Conservation (phyloP, 306 rosid species). For the Gastrolobium bilobum region DNA sequence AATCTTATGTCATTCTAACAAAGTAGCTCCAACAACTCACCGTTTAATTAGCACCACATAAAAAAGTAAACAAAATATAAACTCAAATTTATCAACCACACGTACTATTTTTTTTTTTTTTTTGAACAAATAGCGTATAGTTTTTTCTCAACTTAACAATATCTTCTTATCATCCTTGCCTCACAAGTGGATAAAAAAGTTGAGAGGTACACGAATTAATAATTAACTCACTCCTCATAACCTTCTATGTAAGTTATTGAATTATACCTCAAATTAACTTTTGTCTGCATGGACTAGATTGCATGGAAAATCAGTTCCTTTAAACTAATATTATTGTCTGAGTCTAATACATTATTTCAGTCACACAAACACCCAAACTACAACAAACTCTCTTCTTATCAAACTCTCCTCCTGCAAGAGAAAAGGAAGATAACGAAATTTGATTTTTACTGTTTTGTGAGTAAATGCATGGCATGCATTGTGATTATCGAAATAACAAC, state of each 20-base stretch:
- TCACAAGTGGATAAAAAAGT: slow-evolving; percentile 32
- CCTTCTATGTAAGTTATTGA: neutral
- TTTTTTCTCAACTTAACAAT: slow-evolving; percentile 1
- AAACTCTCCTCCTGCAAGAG: neutral
- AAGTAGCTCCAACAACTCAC: slow-evolving; percentile 11
- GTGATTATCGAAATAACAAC: neutral
- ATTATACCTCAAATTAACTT: neutral
- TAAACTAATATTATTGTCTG: neutral
- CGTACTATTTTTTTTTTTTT: neutral
- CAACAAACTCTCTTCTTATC: neutral
- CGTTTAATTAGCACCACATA: slow-evolving; percentile 5
- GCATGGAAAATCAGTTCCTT: neutral
- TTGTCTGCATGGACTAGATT: slow-evolving; percentile 14
- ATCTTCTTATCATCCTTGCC: slow-evolving; percentile 16
- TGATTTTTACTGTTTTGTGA: slow-evolving; percentile 13
- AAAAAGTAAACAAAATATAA: neutral
- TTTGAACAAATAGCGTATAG: slow-evolving; percentile 4
- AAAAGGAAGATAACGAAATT: neutral
- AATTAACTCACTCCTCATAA: neutral
- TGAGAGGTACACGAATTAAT: neutral
- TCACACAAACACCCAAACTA: neutral
- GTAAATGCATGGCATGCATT: neutral
- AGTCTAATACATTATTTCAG: neutral
- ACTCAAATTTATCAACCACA: slow-evolving; percentile 11
- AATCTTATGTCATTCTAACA: slow-evolving; percentile 20